Percentiles rank a stretch among this genome's conserved stretches.
Evolutionary conservation across 1,284 basidiomycete species (phyloP).

Genomic region (Testicularia cyperi): DNA sequence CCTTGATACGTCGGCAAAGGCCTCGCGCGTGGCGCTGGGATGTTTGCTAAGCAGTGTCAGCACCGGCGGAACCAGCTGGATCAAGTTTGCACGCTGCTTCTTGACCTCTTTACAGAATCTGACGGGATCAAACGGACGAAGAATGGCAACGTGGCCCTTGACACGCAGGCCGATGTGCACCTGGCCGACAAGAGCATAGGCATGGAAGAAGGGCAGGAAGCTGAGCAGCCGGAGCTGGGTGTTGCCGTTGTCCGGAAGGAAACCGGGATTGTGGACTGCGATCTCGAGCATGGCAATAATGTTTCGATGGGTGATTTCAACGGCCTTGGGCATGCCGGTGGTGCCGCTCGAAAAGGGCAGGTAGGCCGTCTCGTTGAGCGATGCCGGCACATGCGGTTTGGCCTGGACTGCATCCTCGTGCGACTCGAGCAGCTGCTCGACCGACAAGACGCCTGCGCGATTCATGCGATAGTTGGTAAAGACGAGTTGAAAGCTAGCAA

Average conservation of each 20-base stretch:
- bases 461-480: constrained; percentile 8
- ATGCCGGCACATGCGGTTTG: constrained; percentile 4
- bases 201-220: constrained; percentile 40
- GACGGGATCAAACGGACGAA: constrained; percentile 23
- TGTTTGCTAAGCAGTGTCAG: constrained; percentile 16
- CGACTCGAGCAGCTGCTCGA: constrained; percentile 6
- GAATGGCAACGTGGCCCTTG: constrained; percentile 5
- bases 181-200: constrained; percentile 15
- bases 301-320: constrained; percentile 35
- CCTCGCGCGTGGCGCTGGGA: constrained; percentile 7
- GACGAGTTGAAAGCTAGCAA: constrained; percentile 10
- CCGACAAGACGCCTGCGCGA: constrained; percentile 15
- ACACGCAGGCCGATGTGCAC: constrained; percentile 11
- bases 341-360: constrained; percentile 36
- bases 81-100: constrained; percentile 15
- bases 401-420: constrained; percentile 3
- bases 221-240: constrained; percentile 11
- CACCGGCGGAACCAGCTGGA: constrained; percentile 24
- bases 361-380: constrained; percentile 15
- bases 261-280: constrained; percentile 3
- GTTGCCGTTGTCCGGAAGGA: constrained; percentile 2
- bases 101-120: constrained; percentile 13
- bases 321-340: constrained; percentile 35
- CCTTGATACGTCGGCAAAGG: constrained; percentile 7
- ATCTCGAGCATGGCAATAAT: constrained; percentile 34